Evolutionary conservation across 1,284 basidiomycete genomes (phyloP), one percentile per base, ranked within the genome.

Genomic region (Cutaneotrichosporon sp.): DNA sequence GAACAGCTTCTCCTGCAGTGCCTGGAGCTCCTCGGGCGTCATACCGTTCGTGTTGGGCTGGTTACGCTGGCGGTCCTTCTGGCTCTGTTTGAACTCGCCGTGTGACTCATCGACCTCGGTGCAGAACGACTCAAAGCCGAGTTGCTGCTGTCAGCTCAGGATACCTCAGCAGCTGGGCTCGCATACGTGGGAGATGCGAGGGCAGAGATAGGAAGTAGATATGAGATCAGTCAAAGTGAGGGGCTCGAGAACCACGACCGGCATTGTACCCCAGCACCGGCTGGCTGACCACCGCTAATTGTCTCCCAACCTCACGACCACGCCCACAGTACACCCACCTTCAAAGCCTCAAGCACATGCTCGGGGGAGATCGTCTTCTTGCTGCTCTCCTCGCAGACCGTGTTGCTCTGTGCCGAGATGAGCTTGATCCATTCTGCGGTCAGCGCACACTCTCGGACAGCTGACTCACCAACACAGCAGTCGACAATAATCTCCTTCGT

Each of bases 321-420:
- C 17, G 16, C 20, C 14, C 32, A 22, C 5, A 17, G 24, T 8
- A n/a, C 4, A 66, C 80, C 43, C 54, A 90, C 91, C 79, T 91
- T 90, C 47, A 99, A 78, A 5, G 94, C 96, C 32, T 83, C 79
- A 38, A 97, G 86, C 43, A 98, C 93, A 70, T 99, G 94, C 68
- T 99, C 94, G 2, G 96, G 94, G 4, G 92, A 90, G 64, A 99
- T 98, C 0, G 94, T 99, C 79, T 98, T 99, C 79, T 97, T 97
- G n/a, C 88, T 87, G 67, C 93, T 91, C 71, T 90, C 86, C 69
- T 98, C 96, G 74, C 96, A 99, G 54, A 97, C 90, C 62, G 97
- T 91, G 75, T 98, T 98, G 48, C 93, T 88, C 75, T 97, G 92
- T 7, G 93, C 93, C 14, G 96, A 96, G 68, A 99, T 87, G 70